Conservation (phyloP, 2,329 filamentous ascomycete genomes). For the Hymenoscyphus salicellus region DNA sequence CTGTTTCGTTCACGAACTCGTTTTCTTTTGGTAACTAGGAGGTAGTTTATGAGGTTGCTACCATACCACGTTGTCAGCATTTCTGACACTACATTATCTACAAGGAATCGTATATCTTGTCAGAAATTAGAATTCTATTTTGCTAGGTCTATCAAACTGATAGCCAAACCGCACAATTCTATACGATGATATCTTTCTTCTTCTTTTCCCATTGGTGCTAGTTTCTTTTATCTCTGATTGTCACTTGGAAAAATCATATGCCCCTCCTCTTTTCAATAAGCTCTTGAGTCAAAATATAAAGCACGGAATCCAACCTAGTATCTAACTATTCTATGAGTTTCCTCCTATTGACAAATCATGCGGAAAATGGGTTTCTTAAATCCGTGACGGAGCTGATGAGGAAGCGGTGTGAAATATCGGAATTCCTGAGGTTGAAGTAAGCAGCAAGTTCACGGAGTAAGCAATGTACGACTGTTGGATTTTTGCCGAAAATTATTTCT, state of each 20-base stretch:
- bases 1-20: background rate
- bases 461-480: background rate
- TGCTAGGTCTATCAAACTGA: background rate
- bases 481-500: background rate
- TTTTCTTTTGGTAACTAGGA: background rate
- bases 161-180: background rate
- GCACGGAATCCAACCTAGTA: background rate
- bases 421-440: background rate
- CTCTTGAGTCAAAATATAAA: background rate
- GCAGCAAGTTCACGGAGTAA: background rate
- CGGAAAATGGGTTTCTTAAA: background rate
- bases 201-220: background rate
- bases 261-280: background rate
- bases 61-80: background rate
- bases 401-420: background rate
- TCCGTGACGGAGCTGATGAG: slow-evolving; percentile 2
- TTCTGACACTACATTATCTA: background rate
- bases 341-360: background rate
- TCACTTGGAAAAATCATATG: background rate
- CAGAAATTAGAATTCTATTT: no score
- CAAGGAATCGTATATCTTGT: background rate
- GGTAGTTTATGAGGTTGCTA: background rate
- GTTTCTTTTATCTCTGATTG: background rate
- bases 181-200: background rate
- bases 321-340: background rate